Conservation (phyloP, 2,329 filamentous ascomycete genomes). For the Stagonosporopsis rhizophila region DNA sequence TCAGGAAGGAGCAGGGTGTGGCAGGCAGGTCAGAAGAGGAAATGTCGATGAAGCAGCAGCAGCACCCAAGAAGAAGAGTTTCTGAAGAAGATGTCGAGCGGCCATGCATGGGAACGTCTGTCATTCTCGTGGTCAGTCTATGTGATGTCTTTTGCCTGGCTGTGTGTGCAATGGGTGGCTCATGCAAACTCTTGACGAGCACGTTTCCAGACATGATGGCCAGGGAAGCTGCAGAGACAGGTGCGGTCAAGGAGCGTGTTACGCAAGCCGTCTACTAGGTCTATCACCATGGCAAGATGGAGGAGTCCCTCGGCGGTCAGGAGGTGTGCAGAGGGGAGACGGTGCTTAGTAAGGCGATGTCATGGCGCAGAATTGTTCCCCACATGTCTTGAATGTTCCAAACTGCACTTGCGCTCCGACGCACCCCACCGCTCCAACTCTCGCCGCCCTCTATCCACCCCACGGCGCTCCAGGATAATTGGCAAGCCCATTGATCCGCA, state of each 20-base stretch:
- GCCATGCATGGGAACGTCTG: too few relatives aligned
- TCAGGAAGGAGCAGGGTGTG: not conserved
- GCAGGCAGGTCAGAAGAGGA: not conserved
- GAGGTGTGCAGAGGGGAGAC: not conserved
- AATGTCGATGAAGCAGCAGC: not conserved
- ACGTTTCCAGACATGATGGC: too few relatives aligned
- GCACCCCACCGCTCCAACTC: slow-evolving; percentile 22
- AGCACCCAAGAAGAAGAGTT: too few relatives aligned
- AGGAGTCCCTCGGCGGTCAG: not conserved
- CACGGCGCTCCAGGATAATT: slow-evolving; percentile 54
- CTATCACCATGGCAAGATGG: too few relatives aligned
- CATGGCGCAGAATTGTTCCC: slow-evolving; percentile 15
- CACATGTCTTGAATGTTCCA: slow-evolving; percentile 14
- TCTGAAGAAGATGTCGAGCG: too few relatives aligned
- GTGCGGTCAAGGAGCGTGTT: too few relatives aligned
- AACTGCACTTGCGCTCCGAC: slow-evolving; percentile 19
- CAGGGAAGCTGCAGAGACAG: too few relatives aligned
- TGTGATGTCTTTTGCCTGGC: too few relatives aligned
- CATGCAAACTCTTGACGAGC: too few relatives aligned
- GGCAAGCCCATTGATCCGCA: slow-evolving; percentile 38
- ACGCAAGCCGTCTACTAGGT: too few relatives aligned
- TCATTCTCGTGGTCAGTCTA: too few relatives aligned
- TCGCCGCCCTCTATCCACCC: slow-evolving; percentile 19
- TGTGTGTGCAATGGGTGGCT: too few relatives aligned
- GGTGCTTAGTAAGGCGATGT: slow-evolving; percentile 12